Base-by-base conservation (phyloP, 1,284 basidiomycete genomes). In the Malassezia brasiliensis region DNA sequence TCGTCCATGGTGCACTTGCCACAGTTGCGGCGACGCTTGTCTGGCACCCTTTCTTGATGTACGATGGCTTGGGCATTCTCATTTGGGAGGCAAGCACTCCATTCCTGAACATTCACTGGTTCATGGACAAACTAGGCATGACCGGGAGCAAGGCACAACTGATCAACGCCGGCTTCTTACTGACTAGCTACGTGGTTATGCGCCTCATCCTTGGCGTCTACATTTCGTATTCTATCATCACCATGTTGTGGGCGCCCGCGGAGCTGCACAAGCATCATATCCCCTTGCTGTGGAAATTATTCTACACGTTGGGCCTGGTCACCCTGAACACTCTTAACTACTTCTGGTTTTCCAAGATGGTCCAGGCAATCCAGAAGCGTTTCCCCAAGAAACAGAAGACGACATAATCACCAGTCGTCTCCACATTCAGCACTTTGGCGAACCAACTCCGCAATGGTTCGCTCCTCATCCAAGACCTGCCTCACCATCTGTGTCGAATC, bases 71-170 rank as follows among this genome's bases (percentile, higher is more conserved):
- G 35, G 62, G 64, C 14, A 73, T 76, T 65, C 56, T 77, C 40
- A 65, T 76, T 22, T 74, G 76, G 71, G 71, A 73, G 62, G 66
- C 68, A 28, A 68, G 66, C 50, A 74, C 72, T 30, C 69, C 71
- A 9, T 77, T 77, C 69, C 72, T 77, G 47, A 75, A 77, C 64
- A 70, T 75, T 17, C 76, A 77, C 59, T 77, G 76, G 76, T 75
- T 75, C 61, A 56, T 75, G 35, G 76, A 77, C 69, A 77, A 77
- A 55, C 63, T 72, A 36, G 65, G 70, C 46, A 68, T 68, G 60
- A 77, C 75, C 0, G 76, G 76, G 0, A 67, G 66, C 15, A 59
- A 54, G 19, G 41, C 56, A 28, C 76, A 77, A 58, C 61, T 77
- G 34, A 56, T 76, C 53, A 77, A 77, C 57, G 74, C 73, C 31